phyloP scores from a whole-genome alignment of 768 basidiomycete species.

The Lactarius hatsudake region DNA sequence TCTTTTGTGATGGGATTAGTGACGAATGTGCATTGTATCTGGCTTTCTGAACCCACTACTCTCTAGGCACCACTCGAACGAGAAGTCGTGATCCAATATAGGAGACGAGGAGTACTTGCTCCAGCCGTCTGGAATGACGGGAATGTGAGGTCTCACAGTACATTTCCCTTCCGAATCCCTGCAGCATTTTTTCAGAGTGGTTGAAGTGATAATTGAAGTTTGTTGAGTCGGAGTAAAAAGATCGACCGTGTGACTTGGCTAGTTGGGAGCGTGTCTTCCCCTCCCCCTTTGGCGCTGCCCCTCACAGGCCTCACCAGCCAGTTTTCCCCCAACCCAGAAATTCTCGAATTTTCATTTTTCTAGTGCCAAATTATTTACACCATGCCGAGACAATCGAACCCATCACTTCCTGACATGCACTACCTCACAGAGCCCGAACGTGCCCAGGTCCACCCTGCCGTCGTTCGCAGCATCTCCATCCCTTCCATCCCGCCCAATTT shows the following conservation, averaged over 20 bases:
- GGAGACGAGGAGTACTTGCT: not conserved
- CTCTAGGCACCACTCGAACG: not conserved
- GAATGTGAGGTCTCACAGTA: not conserved
- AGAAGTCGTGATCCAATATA: no score
- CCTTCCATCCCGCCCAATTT: slow-evolving; percentile 19
- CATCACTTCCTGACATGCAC: slow-evolving; percentile 15
- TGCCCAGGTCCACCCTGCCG: slow-evolving; percentile 13
- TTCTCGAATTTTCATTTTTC: not conserved
- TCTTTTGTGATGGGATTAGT: not conserved
- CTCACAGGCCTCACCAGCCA: not conserved
- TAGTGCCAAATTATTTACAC: not conserved
- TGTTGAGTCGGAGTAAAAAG: not conserved
- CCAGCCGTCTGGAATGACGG: not conserved
- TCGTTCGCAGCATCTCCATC: slow-evolving; percentile 10
- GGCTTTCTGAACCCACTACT: not conserved
- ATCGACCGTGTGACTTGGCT: not conserved
- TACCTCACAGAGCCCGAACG: slow-evolving; percentile 22
- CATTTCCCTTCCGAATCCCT: not conserved
- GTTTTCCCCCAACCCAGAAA: not conserved
- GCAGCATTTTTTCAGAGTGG: not conserved
- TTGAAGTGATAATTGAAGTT: not conserved
- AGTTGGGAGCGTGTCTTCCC: not conserved
- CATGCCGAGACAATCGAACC: not conserved
- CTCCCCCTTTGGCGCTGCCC: not conserved
- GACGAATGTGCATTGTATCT: not conserved